Evolutionary conservation across 495 filamentous ascomycete genomes (phyloP).

Genomic region (Penicillium samsonianum): DNA sequence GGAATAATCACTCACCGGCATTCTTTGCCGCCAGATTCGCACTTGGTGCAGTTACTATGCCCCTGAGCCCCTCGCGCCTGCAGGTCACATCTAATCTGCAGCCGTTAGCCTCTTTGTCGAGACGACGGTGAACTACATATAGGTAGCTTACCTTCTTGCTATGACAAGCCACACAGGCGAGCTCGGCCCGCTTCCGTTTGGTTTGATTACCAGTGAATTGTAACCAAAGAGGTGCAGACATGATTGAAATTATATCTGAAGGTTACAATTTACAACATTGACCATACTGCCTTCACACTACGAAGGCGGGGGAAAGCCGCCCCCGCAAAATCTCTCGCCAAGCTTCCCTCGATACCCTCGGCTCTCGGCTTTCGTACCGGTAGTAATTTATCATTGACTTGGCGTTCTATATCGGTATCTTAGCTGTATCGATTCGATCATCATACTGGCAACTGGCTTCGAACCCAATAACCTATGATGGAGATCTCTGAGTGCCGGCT

Average conservation of each 20-base stretch:
- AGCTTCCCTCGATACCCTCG: not conserved
- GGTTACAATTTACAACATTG: not conserved
- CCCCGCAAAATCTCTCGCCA: constrained; percentile 3
- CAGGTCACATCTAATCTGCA: constrained; percentile 37
- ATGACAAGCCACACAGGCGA: constrained; percentile 38
- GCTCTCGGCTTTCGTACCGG: not conserved
- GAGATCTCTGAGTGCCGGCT: too few species aligned
- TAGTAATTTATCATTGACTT: not conserved
- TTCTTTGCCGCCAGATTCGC: constrained; percentile 26
- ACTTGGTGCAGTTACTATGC: constrained; percentile 31
- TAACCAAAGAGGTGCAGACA: constrained; percentile 15
- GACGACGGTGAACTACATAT: not conserved
- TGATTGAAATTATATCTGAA: constrained; percentile 2
- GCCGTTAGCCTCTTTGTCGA: constrained; percentile 1
- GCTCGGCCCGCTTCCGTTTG: constrained; percentile 37
- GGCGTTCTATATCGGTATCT: not conserved
- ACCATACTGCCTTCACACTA: not conserved
- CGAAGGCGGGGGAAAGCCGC: constrained; percentile 2
- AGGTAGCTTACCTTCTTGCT: constrained; percentile 35
- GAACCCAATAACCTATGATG: too few species aligned
- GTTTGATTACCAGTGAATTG: constrained; percentile 26
- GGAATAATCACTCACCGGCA: constrained; percentile 22
- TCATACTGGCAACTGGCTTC: not conserved
- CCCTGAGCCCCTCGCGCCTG: constrained; percentile 30
- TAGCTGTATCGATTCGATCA: not conserved